Base-by-base conservation (phyloP, 768 basidiomycete species). In the Chiua virens region DNA sequence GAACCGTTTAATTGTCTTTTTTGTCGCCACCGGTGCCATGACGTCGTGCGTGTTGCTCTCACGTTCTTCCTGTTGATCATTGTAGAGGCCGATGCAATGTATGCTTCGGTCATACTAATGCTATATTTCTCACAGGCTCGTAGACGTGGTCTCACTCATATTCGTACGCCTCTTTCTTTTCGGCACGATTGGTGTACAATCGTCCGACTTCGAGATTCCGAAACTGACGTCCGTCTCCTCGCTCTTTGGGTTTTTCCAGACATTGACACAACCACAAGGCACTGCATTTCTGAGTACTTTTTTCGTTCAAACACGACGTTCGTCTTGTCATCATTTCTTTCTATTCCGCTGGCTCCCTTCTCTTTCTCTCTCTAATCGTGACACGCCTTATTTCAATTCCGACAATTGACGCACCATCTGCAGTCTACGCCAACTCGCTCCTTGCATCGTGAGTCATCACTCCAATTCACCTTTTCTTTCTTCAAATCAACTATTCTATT, bases 351-450 rank as follows among this genome's bases (percentile, higher is more conserved):
- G 11, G 5, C 10, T 11, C 10, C 9, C 28, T 11, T 30, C 28
- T 30, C 11, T 11, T 11, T 11, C 11, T 8, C 32, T 34, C 14
- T 34, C 2, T 27, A 27, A 34, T 34, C 32, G 2, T 8, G 28
- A 6, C 28, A 11, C 28, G 28, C 9, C 10, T 11, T 11, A 30
- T 11, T 30, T 10, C 28, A 11, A 11, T 30, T 8, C 28, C 9
- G 28, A 30, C 28, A 11, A 4, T 11, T 30, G 32, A 34, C 28
- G 10, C 32, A 15, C 3, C 3, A 14, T 4, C 15, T 4, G 3
- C 13, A 66, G 65, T 67, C 10, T 67, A 67, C 10, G 63, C 66
- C 40, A 67, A 67, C 47, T 68, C 65, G 27, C 57, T 67, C 36
- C 56, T 67, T 23, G 53, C 61, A 47, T 67, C 63, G 65, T 67